Evolutionary conservation across 495 filamentous ascomycete species (phyloP), one percentile per base, ranked within the genome.

Genomic region (Bathelium albidoporum): DNA sequence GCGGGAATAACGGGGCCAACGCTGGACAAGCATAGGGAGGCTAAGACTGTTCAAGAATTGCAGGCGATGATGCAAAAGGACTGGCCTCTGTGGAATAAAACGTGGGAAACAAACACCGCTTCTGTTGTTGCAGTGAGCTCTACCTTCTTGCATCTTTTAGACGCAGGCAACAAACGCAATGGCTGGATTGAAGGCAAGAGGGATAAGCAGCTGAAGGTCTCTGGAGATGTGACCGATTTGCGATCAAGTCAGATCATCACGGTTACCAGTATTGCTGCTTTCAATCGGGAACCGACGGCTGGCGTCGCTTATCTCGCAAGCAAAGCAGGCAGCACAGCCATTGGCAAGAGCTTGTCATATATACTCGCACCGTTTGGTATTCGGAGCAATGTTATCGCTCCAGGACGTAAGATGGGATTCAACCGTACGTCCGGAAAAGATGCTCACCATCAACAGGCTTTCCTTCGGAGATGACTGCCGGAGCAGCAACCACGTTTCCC

Each of bases 391-490:
- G 67, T 28, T 1, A 36, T 71, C 2, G 62, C 64, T 34, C 69
- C 69, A 20, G 69, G 69, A 28, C 3, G 69, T 62, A 31, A 26
- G 61, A 59, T 16, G 1, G 64, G 29, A 10, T 16, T 53, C 29
- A n/a, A 34, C 16, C 59, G 22, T 16, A 10, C 24, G 14, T 36
- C 14, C 24, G 24, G 14, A n/a, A 26, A 2, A 49, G 28, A 12
- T 18, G 22, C 58, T 2, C 7, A 31, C 2, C 7, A 10, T 62
- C 20, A 18, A 32, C 44, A 84, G 82, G 87, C 31, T 89, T 82
- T 71, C 79, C 82, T 1, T 84, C 81, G 31, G 86, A 88, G 59
- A 86, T 88, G 84, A 77, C 85, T 2, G 74, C 74, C 1, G 44
- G 76, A 29, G 26, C 58, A 45, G 64, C 82, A 14, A 77, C 79